Evolutionary conservation across 768 basidiomycete genomes (phyloP), one percentile per base, ranked within the genome.

Genomic region (Brasilioporus rufonigricans): DNA sequence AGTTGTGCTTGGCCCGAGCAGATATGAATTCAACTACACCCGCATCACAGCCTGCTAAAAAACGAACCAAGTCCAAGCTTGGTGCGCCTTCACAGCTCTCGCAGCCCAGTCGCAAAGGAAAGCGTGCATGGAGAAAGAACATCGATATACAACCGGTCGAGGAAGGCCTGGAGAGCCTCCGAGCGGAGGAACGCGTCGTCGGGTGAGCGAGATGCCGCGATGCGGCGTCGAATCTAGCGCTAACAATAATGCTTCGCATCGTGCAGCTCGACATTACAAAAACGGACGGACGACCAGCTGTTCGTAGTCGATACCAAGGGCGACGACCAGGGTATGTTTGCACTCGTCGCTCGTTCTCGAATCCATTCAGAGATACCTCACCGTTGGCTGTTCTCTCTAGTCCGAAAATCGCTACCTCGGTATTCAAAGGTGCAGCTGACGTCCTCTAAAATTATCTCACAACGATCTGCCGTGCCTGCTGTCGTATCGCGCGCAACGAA

Each of bases 81-180:
- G 65, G 69, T 4, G 69, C 65, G 4, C 70, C 70, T 29, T 62
- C 69, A 5, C 70, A 70, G 31, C 61, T 58, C n/a, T 61, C 51
- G 13, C 93, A 95, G 69, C 70, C 84, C 0, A 90, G 87, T 62
- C 76, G 93, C 53, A 96, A 93, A 70, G 91, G 93, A n/a, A 96
- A 96, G 70, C 84, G 82, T 52, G 84, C 93, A 44, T 96, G 94
- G 94, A 74, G 94, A 67, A 96, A 97, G 75, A 91, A 97, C 70
- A 86, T 96, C 49, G 85, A 96, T 67, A 80, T 96, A 47, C 81
- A 83, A 24, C 85, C 84, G 47, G 85, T 94, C 19, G 93, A 95
- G 62, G 74, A 77, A 44, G 85, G 83, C 3, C 65, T 95, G 58
- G 93, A 95, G 69, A 80, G 76, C 53, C 74, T 90, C 56, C 76